Base-by-base conservation (phyloP, 805 yeast genomes). In the Candida chilensis region DNA sequence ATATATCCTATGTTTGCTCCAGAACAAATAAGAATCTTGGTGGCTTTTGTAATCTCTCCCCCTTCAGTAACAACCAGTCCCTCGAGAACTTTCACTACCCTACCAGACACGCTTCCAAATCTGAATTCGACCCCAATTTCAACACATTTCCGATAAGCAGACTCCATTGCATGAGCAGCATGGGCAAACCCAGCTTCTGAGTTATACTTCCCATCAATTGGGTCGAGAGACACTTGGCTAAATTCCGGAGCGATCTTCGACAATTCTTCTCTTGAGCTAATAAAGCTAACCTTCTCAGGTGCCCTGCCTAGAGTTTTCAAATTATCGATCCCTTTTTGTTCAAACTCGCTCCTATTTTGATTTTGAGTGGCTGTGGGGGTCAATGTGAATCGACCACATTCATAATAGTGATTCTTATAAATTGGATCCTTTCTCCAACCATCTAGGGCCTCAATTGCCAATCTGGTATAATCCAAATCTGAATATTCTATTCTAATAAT, bases 401-500 rank as follows among this genome's bases (percentile, higher is more conserved):
- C 57, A 28, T 48, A 48, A 36, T 57, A 66, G 2, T 44, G 38
- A 2, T 47, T 55, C 19, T 48, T 40, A 29, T 41, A 61, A 5
- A 52, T 35, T 4, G 58, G 54, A 32, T 62, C 54, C 1, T 37
- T 15, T 46, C 46, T 46, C 69, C 71, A 67, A 32, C 44, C 33
- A 7, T 44, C 32, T 25, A 64, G 41, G 2, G 75, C 73, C 38
- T 70, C 74, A 3, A 65, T 49, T 3, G 69, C 51, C 39, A 70
- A 35, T 27, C 48, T 47, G 4, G 71, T 46, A 33, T 68, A 67
- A n/a, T 52, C 41, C 18, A 47, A 25, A 32, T 67, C 70, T 4
- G 57, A 44, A 36, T 70, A 69, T 37, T 68, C 75, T 1, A 66
- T 51, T 29, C 74, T 48, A 11, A 70, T 55, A 28, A 70, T 67